Conservation (phyloP, 495 filamentous ascomycete genomes). For the Hypoxylon fuscum region DNA sequence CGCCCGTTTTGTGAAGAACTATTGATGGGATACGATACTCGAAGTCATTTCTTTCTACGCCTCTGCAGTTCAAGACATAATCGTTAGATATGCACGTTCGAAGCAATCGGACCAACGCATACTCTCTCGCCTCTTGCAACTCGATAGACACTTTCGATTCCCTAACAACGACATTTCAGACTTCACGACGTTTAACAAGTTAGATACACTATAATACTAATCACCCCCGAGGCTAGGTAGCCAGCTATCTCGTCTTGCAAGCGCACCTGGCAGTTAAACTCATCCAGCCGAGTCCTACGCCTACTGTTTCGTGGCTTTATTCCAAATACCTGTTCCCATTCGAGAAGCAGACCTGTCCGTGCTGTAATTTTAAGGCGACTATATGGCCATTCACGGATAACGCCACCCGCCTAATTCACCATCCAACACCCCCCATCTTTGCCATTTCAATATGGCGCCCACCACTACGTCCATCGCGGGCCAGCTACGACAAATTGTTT, state of each 20-base stretch:
- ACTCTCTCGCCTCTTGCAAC: constrained; percentile 30
- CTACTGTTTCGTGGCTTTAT: constrained; percentile 4
- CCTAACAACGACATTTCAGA: background rate
- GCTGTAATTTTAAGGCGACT: constrained; percentile 19
- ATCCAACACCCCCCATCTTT: background rate
- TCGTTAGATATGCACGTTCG: constrained; percentile 35
- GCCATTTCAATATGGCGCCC: constrained; percentile 71
- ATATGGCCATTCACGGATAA: constrained; percentile 44
- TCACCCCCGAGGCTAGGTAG: constrained; percentile 6
- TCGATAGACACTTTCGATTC: constrained; percentile 1
- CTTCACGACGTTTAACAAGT: constrained; percentile 11
- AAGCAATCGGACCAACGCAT: constrained; percentile 14
- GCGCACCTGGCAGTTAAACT: background rate
- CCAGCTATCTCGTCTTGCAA: background rate
- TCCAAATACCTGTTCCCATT: background rate
- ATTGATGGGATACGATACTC: constrained; percentile 18
- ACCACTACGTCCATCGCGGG: constrained; percentile 69
- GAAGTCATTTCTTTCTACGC: constrained; percentile 10
- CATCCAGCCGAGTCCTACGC: constrained; percentile 2
- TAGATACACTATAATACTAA: constrained; percentile 19
- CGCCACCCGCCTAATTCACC: constrained; percentile 6
- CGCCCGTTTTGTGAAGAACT: constrained; percentile 5
- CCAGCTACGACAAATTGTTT: constrained; percentile 84
- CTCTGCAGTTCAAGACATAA: constrained; percentile 10
- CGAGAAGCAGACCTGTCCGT: constrained; percentile 26